Percentiles rank a stretch among this genome's conserved stretches.
Evolutionary conservation across 441 rosid genomes (phyloP).

Genomic region (Populus hybrid): DNA sequence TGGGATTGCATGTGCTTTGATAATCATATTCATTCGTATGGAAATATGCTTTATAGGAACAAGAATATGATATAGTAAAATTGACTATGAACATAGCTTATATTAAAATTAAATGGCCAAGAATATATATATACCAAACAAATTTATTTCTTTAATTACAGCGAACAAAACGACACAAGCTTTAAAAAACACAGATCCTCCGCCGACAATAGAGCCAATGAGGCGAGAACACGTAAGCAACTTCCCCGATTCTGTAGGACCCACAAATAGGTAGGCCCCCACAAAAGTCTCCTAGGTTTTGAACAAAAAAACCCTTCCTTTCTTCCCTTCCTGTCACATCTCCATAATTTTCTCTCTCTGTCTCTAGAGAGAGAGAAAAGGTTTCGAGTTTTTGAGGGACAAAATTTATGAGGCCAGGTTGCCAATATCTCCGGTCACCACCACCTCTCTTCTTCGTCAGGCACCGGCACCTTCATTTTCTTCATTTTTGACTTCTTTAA

Average conservation of each 20-base stretch:
- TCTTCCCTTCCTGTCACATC: background rate
- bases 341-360: constrained; percentile 1
- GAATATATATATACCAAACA: too few relatives aligned
- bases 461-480: background rate
- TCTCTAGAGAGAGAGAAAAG: background rate
- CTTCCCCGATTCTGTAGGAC: background rate
- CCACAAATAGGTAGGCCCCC: background rate
- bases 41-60: too few relatives aligned
- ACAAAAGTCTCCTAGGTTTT: background rate
- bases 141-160: background rate
- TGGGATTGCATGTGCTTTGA: too few relatives aligned
- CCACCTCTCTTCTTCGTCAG: background rate
- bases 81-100: too few relatives aligned
- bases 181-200: background rate
- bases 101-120: too few relatives aligned
- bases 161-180: background rate
- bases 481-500: background rate
- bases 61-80: too few relatives aligned
- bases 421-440: constrained; percentile 3
- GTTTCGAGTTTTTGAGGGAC: background rate
- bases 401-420: background rate
- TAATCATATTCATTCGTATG: too few relatives aligned
- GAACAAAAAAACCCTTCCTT: background rate
- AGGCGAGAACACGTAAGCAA: background rate
- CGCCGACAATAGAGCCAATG: background rate